Conservation (phyloP, 441 rosid species). For the Theobroma grandiflorum region DNA sequence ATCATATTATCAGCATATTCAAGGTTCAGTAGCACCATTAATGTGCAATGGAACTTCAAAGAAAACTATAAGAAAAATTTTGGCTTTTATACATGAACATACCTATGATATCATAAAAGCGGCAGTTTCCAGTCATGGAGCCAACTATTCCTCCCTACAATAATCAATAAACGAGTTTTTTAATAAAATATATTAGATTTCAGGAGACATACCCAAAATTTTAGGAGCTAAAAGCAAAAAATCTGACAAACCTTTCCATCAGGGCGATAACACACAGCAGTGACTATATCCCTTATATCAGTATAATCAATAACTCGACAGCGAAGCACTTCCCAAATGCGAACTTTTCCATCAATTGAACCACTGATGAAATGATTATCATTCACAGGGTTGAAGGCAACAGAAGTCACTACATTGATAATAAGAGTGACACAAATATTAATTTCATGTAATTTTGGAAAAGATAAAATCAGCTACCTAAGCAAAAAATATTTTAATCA, state of each 20-base stretch:
- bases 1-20: background rate
- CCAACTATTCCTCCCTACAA: constrained; percentile 63
- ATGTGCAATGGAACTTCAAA: background rate
- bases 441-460: background rate
- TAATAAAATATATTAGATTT: background rate
- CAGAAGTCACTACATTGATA: constrained; percentile 61
- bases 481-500: background rate
- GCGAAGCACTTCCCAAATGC: constrained; percentile 59
- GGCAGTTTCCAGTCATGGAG: constrained; percentile 64
- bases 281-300: constrained; percentile 64
- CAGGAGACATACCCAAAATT: background rate
- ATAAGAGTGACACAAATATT: background rate
- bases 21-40: constrained; percentile 1
- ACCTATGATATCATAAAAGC: constrained; percentile 58
- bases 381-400: constrained; percentile 71
- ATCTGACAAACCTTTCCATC: constrained; percentile 53
- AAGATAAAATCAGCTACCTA: background rate
- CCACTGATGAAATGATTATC: constrained; percentile 68
- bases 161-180: background rate
- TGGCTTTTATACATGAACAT: constrained; percentile 25
- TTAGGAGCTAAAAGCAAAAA: background rate
- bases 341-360: constrained; percentile 72
- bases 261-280: constrained; percentile 66
- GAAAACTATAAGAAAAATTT: background rate
- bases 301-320: constrained; percentile 64